Base-by-base conservation (phyloP, 2,329 filamentous ascomycete species). In the Colletotrichum lini region DNA sequence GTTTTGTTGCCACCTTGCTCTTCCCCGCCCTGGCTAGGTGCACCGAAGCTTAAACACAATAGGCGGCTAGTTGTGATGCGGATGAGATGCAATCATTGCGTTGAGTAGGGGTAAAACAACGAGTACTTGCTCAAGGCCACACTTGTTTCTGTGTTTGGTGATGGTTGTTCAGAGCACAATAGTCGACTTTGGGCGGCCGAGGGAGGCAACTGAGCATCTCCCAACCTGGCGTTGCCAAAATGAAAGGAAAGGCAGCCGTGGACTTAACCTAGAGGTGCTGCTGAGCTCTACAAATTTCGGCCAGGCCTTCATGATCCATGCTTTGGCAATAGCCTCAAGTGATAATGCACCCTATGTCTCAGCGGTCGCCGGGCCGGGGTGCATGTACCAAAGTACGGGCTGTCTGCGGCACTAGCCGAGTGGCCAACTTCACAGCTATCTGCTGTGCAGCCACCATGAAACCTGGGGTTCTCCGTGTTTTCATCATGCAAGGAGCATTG, bases 361-460 rank as follows among this genome's bases (percentile, higher is more conserved):
- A 59, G 59, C 69, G 65, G 53, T 54, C 58, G 40, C 42, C 30
- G 47, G 65, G 54, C 54, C 35, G 45, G 30, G 49, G 62, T 72
- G 69, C 69, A 72, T 72, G 53, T 54, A 72, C 58, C 59, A 50
- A 63, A n/a, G 30, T 63, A 52, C 38, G 57, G 49, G 64, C 49
- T 49, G 58, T 57, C 62, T 67, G 69, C 65, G 69, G 69, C 69
- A 69, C 69, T 72, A 72, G 65, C 69, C 69, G 69, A 53, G 40
- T 53, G 56, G 38, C 65, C 40, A 54, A 69, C 69, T 63, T 72
- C 65, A 69, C 69, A 63, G 69, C 47, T 69, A 40, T 59, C 65
- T 72, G 69, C 52, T 72, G 59, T 72, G 65, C 69, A 64, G 59
- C 69, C 45, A 45, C 40, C 59, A 53, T 49, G 49, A 35, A 54